Conservation (phyloP, 2,329 filamentous ascomycete species). For the Sclerotinia nivalis region DNA sequence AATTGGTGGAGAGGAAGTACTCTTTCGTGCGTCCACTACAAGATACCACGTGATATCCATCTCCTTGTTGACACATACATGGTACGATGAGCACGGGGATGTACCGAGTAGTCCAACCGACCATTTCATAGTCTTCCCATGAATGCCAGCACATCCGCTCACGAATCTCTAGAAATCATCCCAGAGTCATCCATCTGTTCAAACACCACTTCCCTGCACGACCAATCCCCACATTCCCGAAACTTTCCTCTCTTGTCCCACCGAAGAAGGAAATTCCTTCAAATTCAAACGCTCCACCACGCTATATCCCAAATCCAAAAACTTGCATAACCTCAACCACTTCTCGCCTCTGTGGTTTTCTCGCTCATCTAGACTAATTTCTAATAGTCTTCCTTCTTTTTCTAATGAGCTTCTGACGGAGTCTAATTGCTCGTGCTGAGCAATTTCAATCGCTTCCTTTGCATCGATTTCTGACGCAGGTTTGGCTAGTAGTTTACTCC, state of each 20-base stretch:
- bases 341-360: constrained; percentile 20
- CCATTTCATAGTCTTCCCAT: no score
- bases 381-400: constrained; percentile 15
- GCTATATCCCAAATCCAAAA: constrained; percentile 22
- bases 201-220: constrained; percentile 11
- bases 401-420: neutral
- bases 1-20: neutral
- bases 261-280: constrained; percentile 16
- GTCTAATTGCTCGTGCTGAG: constrained; percentile 5
- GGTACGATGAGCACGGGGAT: neutral
- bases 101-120: no score
- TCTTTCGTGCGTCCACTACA: neutral
- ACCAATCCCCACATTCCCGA: constrained; percentile 6
- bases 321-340: constrained; percentile 19
- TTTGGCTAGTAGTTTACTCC: neutral
- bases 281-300: constrained; percentile 23
- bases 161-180: neutral
- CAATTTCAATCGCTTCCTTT: no score
- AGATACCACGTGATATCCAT: neutral
- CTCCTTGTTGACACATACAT: neutral
- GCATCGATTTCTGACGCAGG: neutral
- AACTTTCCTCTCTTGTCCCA: neutral
- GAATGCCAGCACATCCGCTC: neutral
- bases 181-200: neutral
- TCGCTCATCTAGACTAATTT: constrained; percentile 11